phyloP scores from a whole-genome alignment of 1,139 yeast genomes.

The Yarrowia galli region DNA sequence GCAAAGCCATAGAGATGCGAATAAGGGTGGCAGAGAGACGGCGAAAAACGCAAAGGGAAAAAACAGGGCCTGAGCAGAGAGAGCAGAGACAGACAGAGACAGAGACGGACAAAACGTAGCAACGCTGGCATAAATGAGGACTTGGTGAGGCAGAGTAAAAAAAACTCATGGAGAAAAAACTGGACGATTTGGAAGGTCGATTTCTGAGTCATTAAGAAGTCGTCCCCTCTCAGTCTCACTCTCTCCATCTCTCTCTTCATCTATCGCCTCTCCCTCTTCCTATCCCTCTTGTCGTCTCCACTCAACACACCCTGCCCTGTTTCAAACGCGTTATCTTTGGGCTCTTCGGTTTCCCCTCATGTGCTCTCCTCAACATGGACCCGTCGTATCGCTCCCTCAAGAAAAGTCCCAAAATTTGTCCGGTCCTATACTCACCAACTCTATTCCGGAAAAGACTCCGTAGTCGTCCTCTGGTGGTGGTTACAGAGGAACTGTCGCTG shows the following conservation, averaged over 20 bases:
- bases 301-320: not conserved
- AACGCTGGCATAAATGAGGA: no score
- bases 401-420: not conserved
- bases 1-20: not conserved
- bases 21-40: not conserved
- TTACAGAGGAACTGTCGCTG: no score
- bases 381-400: no score
- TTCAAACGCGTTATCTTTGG: not conserved
- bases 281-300: not conserved
- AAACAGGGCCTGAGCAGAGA: not conserved
- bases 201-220: no score
- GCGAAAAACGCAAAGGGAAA: not conserved
- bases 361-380: not conserved
- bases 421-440: slow-evolving; percentile 11
- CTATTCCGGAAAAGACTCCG: not conserved
- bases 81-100: not conserved
- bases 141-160: no score
- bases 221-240: not conserved
- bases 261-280: not conserved
- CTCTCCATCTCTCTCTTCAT: not conserved
- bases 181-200: no score
- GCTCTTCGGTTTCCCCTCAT: not conserved
- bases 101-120: not conserved
- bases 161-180: no score
- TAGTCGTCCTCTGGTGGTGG: not conserved